Evolutionary conservation across 352 stramenopile species (phyloP), one percentile per base, ranked within the genome.

Genomic region (Phytophthora agathidicida): DNA sequence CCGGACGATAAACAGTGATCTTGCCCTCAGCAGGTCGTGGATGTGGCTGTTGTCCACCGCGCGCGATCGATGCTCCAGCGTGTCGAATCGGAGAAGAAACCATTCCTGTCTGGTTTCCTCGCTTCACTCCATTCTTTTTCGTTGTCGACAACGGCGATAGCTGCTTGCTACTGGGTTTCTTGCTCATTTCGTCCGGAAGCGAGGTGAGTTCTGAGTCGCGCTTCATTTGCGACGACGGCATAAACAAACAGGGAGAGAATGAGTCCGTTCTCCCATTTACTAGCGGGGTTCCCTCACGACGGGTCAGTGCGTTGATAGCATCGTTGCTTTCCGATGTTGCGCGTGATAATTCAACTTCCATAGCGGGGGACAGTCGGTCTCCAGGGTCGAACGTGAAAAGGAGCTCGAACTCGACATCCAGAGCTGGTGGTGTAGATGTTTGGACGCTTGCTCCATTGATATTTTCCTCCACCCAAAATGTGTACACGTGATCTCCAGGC

Each of bases 391-490:
- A 83, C 0, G 42, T 68, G 22, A 65, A 84, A 8, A 83, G 22
- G 2, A 88, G 30, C 26, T 81, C 64, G 50, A 85, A 77, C 19
- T 68, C 66, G 16, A 85, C 59, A 14, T 81, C 67, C 28, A 86
- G 53, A 8, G 33, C 22, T 22, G 47, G 26, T 3, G 63, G 27
- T 2, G 48, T 10, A n/a, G 52, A 51, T 14, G 55, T 19, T 33
- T 64, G 35, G 38, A 51, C 33, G 13, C 35, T 57, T 10, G 32
- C 13, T 14, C 37, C 43, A 27, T 30, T 54, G 1, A 16, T 1
- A 32, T 68, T 42, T 20, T 72, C 50, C 45, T 87, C 68, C 24
- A 86, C 71, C 83, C 83, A 93, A 43, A 93, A 89, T 5, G 80
- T 83, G 52, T 93, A 93, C 8, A 85, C 63, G 43, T 86, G 70